Base-by-base conservation (phyloP, 1,284 basidiomycete genomes). In the Heterobasidion parviporum region DNA sequence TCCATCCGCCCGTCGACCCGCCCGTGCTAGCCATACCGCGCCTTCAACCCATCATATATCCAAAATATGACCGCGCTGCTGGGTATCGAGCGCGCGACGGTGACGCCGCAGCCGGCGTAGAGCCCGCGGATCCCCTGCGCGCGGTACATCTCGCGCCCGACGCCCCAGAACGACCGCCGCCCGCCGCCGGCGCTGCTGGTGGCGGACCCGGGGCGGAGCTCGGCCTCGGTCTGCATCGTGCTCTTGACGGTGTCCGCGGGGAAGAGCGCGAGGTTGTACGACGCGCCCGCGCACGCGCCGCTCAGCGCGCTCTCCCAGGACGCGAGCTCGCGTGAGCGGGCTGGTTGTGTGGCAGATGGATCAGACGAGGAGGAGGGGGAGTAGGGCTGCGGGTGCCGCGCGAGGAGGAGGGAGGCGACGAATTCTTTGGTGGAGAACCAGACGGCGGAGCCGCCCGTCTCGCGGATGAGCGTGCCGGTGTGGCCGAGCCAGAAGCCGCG, bases 61-160 rank as follows among this genome's bases (percentile, higher is more conserved):
- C 91, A 73, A 68, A 97, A 98, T 59, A 98, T 94, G 58, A 97
- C 80, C 3, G 89, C 94, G 66, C 90, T 94, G 65, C 89, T 92
- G 1, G 95, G 95, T 54, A 94, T 86, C 0, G 90, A 87, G 55
- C 94, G 75, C 33, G 89, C 82, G 48, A 94, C 88, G 0, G 96
- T 98, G 63, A 98, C 85, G 6, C 93, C 95, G 69, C 94, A 94
- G n/a, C 96, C 92, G 12, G 94, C 92, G 71, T 99, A 99, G 59
- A 99, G 71, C 0, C 95, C 96, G 52, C 75, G 77, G 8, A 98
- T 61, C 0, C 96, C 96, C 65, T 91, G 82, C 14, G 80, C 81
- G 34, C 63, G 71, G 65, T 89, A 97, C 74, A 98, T 87, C 61
- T 83, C 82, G 61, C 70, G 76, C 18, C 53, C 60, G n/a, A 85